Evolutionary conservation across 2,329 filamentous ascomycete species (phyloP), one percentile per base, ranked within the genome.

Genomic region (Aspergillus eucalypticola): DNA sequence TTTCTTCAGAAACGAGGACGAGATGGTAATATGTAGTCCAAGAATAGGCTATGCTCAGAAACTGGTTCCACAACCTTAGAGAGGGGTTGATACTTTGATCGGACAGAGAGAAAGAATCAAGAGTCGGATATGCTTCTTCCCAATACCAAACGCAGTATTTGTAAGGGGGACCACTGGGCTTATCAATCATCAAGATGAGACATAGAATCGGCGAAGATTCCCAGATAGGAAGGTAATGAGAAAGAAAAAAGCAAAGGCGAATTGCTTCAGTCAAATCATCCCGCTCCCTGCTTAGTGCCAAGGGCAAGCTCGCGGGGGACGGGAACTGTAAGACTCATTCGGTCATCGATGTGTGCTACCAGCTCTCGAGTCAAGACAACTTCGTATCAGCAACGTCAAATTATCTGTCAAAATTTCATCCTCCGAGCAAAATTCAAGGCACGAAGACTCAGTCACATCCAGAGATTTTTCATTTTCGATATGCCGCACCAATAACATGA

Each of bases 241-340:
- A 41, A 52, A 53, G 46, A 55, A 58, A 55, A 55, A 50, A 49
- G 54, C 50, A 54, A 58, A 23, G 35, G 44, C 25, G 38, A 51
- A 21, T 42, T 48, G 54, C 58, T 60, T 60, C 58, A 65, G 46
- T 48, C 38, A 56, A 61, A 54, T 61, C 54, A 60, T 63, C 62
- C 63, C 42, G 29, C 41, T 57, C 67, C 67, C 56, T 69, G 67
- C 60, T 54, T 54, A 49, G 59, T 56, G 39, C 54, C 42, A 58
- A 66, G 58, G 48, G 29, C 29, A 48, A 58, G 63, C 50, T 55
- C 57, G 38, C 55, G 53, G 44, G 54, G 27, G 21, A 54, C 50
- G 48, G 54, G 49, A 54, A 56, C 54, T 44, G 58, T 62, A 56
- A 62, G 38, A 63, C 56, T 23, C 50, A 57, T 51, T 51, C 32